Percentiles rank a stretch among this genome's conserved stretches.
Evolutionary conservation across 257 asterid species (phyloP).

Genomic region (Solanum habrochaites): DNA sequence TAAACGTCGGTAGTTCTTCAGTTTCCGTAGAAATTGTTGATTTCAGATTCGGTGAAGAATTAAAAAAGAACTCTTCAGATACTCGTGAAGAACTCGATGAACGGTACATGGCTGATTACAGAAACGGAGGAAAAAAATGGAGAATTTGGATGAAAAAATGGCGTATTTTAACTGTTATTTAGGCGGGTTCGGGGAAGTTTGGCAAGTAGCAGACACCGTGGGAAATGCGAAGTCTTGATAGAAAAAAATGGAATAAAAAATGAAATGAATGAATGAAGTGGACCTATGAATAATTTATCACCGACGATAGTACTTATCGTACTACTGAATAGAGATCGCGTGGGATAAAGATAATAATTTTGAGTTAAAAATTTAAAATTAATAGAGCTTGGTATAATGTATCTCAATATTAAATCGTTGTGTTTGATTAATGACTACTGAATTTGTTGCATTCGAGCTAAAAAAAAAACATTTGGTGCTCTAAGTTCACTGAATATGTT

Average conservation of each 20-base stretch:
- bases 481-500: too few species aligned
- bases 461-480: too few species aligned
- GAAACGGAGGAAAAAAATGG: neutral
- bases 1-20: constrained; percentile 33
- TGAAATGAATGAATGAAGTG: neutral
- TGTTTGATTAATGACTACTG: too few species aligned
- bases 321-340: neutral
- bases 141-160: neutral
- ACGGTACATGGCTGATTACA: constrained; percentile 32
- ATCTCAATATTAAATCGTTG: too few species aligned
- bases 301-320: neutral
- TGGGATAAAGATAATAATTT: too few species aligned
- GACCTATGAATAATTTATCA: neutral
- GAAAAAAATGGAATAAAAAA: neutral
- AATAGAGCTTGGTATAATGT: too few species aligned
- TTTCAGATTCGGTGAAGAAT: constrained; percentile 11
- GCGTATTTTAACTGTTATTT: neutral
- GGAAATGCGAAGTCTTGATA: neutral
- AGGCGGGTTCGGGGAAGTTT: neutral
- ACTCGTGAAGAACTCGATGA: constrained; percentile 48
- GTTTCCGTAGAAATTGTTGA: neutral
- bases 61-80: constrained; percentile 51
- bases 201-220: neutral
- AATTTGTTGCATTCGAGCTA: too few species aligned
- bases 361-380: too few species aligned